Base-by-base conservation (phyloP, 495 filamentous ascomycete species). In the Penicillium dipodomyicola region DNA sequence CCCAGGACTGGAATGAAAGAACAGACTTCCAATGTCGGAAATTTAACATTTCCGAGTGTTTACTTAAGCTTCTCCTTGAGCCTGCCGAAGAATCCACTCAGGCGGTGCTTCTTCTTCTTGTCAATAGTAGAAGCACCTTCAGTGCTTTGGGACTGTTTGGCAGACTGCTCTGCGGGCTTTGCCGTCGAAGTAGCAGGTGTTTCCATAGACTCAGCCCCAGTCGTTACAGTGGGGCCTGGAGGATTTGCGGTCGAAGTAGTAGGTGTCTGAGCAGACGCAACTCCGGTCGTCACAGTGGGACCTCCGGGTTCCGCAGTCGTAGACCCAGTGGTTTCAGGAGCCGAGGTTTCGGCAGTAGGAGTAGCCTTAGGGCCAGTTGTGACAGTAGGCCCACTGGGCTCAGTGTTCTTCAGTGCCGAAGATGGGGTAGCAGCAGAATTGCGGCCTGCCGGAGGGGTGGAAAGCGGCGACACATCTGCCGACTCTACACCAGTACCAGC, bases 61-160 rank as follows among this genome's bases (percentile, higher is more conserved):
- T 72, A 73, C 57, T 75, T 76, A 45, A 78, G 64, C 74, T 77
- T 78, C 60, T 78, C 75, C 68, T 79, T 81, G 50, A 82, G 61
- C 62, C 73, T 80, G 20, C 62, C 61, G 62, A 82, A 81, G 54
- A 81, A 77, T 14, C 71, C 71, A 48, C 77, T 79, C 40, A 68
- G 60, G 44, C 74, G 71, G 51, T 73, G 71, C 62, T 74, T 74
- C 69, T 80, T 81, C 65, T 52, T 52, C 39, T 77, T 74, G 33
- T 55, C 47, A n/a, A 49, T 54, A 35, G 60, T 59, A 23, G 61
- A 60, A 32, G 57, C 54, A 17, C 54, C 59, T 23, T 52, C 54
- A 17, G 58, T 63, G 12, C 56, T 61, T n/a, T 57, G 54, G 35
- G 61, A 50, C 20, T 59, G 42, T 32, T 57, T 44, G 40, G 57